Evolutionary conservation across 177 flowering plant species (phyloP).

Genomic region (Vitis hybrid): DNA sequence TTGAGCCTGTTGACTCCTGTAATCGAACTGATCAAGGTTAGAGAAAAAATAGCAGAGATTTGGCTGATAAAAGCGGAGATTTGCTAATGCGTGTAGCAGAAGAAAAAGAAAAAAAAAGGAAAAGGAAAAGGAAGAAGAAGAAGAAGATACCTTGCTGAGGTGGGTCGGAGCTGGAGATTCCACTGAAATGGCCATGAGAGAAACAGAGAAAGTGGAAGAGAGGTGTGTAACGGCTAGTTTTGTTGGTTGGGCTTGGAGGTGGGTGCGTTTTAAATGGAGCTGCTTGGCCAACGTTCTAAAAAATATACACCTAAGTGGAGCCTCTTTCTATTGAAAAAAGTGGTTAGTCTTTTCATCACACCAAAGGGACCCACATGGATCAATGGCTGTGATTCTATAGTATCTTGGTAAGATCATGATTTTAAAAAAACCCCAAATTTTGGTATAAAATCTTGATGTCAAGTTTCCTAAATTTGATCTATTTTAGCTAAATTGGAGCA

Average conservation of each 20-base stretch:
- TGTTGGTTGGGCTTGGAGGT: not conserved
- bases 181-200: conserved; percentile 50
- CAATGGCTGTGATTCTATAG: no score
- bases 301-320: not conserved
- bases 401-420: no score
- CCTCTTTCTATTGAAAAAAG: not conserved
- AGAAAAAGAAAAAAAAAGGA: not conserved
- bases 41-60: not conserved
- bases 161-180: conserved; percentile 36
- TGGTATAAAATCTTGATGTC: no score
- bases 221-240: conserved; percentile 38
- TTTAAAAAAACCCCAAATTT: no score
- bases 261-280: not conserved
- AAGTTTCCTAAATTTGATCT: no score
- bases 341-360: not conserved
- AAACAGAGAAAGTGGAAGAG: conserved; percentile 19
- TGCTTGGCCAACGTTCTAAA: conserved; percentile 7
- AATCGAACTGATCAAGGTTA: conserved; percentile 2
- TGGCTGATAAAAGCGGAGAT: not conserved
- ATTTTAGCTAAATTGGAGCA: no score
- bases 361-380: not conserved
- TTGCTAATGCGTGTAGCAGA: conserved; percentile 3
- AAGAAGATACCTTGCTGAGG: conserved; percentile 34
- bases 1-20: conserved; percentile 34
- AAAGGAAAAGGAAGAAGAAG: not conserved